A percentile compares a stretch with the other conserved stretches of the same genome.
Conservation (phyloP, 2,329 filamentous ascomycete species). For the Lasiodiplodia sp. region DNA sequence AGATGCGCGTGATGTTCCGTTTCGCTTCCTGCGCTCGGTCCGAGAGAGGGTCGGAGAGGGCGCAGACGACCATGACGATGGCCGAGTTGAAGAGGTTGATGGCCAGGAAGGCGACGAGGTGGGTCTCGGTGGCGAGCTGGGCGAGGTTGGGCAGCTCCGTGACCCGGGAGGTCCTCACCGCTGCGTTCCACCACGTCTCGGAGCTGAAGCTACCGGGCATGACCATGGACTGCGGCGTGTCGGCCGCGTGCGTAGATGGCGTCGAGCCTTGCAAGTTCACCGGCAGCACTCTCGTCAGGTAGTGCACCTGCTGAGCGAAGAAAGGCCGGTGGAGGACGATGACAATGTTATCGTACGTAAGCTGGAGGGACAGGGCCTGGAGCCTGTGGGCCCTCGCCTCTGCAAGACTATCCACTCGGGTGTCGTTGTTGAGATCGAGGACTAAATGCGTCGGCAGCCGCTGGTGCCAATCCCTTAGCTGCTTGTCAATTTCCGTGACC, state of each 20-base stretch:
- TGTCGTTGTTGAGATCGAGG: conserved; percentile 36
- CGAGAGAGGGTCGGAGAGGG: conserved; percentile 53
- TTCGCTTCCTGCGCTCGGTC: conserved; percentile 53
- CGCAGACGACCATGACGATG: conserved; percentile 53
- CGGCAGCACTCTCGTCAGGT: conserved; percentile 33
- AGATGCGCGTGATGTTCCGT: conserved; percentile 52
- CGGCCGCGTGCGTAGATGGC: conserved; percentile 1
- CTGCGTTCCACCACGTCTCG: conserved; percentile 48
- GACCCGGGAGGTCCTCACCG: conserved; percentile 49
- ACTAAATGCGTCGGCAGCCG: conserved; percentile 37
- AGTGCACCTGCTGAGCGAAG: conserved; percentile 46
- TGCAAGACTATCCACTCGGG: conserved; percentile 30
- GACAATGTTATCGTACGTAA: conserved; percentile 54
- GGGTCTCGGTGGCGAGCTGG: conserved; percentile 51
- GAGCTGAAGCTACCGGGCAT: conserved; percentile 36
- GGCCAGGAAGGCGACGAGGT: conserved; percentile 54
- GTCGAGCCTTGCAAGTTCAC: background rate
- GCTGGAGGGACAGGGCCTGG: conserved; percentile 52
- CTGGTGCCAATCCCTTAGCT: conserved; percentile 38
- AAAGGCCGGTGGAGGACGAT: conserved; percentile 55
- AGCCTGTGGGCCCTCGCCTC: conserved; percentile 38
- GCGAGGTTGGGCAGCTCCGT: conserved; percentile 45
- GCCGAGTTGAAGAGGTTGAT: conserved; percentile 57
- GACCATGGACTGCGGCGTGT: conserved; percentile 11
- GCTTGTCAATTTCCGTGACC: conserved; percentile 34